These are phyloP conservation scores for Tricholoma bakamatsutake DNA, from an alignment of 768 basidiomycete genomes.

Conservation along the genomic window DNA sequence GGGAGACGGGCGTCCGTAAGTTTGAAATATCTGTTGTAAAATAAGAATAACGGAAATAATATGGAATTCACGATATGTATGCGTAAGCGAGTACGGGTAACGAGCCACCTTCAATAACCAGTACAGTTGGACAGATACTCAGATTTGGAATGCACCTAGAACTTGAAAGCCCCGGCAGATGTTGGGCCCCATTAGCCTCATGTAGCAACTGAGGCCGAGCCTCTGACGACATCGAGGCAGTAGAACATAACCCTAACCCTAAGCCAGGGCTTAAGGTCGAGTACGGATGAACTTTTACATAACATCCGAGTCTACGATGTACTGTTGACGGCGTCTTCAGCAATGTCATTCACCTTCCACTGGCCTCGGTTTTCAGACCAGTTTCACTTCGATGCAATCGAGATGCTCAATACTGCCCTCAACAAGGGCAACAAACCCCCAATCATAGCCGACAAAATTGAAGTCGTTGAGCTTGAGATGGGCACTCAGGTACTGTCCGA, in stretches of 20 bases:
- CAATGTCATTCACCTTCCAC: slow-evolving; percentile 88
- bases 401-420: slow-evolving; percentile 94
- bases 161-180: neutral
- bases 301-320: too few species aligned
- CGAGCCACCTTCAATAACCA: too few species aligned
- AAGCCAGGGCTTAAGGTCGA: slow-evolving; percentile 12
- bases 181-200: neutral
- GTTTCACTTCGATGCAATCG: slow-evolving; percentile 93
- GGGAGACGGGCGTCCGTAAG: too few species aligned
- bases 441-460: slow-evolving; percentile 94
- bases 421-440: slow-evolving; percentile 98
- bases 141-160: neutral
- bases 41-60: too few species aligned
- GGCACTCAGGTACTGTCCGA: slow-evolving; percentile 72
- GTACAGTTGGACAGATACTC: neutral
- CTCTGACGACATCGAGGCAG: too few species aligned
- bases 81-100: too few species aligned
- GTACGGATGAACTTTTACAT: too few species aligned
- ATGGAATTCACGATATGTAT: too few species aligned
- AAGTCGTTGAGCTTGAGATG: slow-evolving; percentile 99
- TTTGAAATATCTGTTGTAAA: too few species aligned
- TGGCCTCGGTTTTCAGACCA: slow-evolving; percentile 97
- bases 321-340: neutral
- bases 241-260: slow-evolving; percentile 13
- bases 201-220: neutral